Evolutionary conservation across 257 asterid genomes (phyloP), one percentile per base, ranked within the genome.

Genomic region (Salvia splendens): DNA sequence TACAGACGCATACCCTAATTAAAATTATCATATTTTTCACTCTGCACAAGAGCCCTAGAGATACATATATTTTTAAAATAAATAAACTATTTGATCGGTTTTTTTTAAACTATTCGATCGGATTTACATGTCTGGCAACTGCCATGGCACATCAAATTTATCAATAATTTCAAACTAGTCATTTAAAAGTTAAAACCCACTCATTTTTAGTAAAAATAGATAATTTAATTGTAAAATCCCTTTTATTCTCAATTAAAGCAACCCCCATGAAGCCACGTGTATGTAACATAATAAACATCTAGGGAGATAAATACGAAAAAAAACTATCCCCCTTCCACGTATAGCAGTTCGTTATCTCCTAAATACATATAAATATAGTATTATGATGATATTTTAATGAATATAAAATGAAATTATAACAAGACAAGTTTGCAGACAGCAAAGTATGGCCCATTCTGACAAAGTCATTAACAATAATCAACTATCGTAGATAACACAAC

Each of bases 211-310:
- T 5, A 5, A 38, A 5, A 5, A 38, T 5, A 38, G 42, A 38
- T 5, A 38, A 38, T 38, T 38, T 38, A 2, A 5, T 38, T 38
- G 8, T 5, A 1, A 38, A 38, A 38, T 6, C 30, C 30, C 2
- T 24, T 24, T 24, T 24, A 24, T 38, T 6, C 2, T 8, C 8
- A 5, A 38, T 38, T 1, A 5, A 10, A 4, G 59, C 36, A 24
- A 66, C 69, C 82, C 82, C 78, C 48, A 14, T 48, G 42, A 69
- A 32, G 74, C 67, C 82, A 70, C 65, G 73, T 65, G 71, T 65
- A 53, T 11, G 32, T 30, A 41, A 17, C 35, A 24, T 4, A 33
- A 33, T 43, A 15, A 9, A 40, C 5, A 40, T n/a, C 57, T 17
- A 47, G 42, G 51, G 54, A 43, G 57, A 71, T 66, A 55, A 33